Conservation (phyloP, 139 green algal genomes). For the Pedinophyceae sp. region DNA sequence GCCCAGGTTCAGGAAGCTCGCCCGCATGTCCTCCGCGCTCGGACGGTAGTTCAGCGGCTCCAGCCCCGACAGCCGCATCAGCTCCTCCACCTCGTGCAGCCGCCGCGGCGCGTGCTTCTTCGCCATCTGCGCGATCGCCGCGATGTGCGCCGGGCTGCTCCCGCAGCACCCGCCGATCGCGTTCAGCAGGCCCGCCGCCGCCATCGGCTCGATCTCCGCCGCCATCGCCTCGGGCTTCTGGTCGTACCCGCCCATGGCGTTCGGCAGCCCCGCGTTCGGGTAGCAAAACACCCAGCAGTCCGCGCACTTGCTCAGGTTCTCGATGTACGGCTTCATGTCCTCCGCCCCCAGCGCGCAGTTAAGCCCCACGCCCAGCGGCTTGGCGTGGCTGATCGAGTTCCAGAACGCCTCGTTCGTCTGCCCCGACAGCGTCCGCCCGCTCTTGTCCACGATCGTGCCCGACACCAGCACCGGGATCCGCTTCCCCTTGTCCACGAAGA, state of each 20-base stretch:
- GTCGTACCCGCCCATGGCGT: slow-evolving; percentile 97
- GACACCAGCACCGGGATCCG: slow-evolving; percentile 86
- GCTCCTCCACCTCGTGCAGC: slow-evolving; percentile 30
- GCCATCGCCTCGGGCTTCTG: slow-evolving; percentile 86
- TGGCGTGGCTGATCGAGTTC: slow-evolving; percentile 79
- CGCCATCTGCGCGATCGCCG: slow-evolving; percentile 49
- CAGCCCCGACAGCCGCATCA: slow-evolving; percentile 81
- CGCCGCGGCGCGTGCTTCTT: slow-evolving; percentile 42
- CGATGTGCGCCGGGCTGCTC: slow-evolving; percentile 78
- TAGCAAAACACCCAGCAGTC: slow-evolving; percentile 96
- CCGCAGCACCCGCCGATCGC: slow-evolving; percentile 91
- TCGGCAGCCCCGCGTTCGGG: slow-evolving; percentile 93
- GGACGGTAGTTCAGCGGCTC: slow-evolving; percentile 89
- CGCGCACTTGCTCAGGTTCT: slow-evolving; percentile 67
- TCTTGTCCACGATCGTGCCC: slow-evolving; percentile 92
- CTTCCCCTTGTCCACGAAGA: slow-evolving; percentile 54
- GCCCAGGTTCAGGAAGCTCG: slow-evolving; percentile 86
- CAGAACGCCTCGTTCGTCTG: slow-evolving; percentile 99
- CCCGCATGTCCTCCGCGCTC: slow-evolving; percentile 46
- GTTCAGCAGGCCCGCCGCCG: slow-evolving; percentile 75
- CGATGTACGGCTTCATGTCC: slow-evolving; percentile 90
- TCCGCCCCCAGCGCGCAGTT: slow-evolving; percentile 91
- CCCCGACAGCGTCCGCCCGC: slow-evolving; percentile 80
- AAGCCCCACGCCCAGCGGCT: slow-evolving; percentile 82
- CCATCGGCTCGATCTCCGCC: slow-evolving; percentile 85